Conservation (phyloP, 2,329 filamentous ascomycete species). For the Microdochium trichocladiopsis region DNA sequence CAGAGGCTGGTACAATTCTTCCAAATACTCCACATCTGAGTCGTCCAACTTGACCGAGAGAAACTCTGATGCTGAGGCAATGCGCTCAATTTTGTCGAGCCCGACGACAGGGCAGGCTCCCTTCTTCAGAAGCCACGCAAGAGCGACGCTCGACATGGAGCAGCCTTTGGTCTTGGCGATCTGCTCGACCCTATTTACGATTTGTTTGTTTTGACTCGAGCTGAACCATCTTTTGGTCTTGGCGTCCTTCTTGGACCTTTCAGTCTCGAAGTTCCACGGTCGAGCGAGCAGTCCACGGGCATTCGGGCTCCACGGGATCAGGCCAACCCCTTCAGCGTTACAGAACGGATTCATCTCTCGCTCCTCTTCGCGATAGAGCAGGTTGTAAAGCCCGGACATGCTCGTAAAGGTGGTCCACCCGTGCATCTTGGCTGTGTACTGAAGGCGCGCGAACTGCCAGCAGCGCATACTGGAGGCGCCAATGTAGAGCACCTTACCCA, state of each 20-base stretch:
- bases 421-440: constrained; percentile 38
- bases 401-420: constrained; percentile 52
- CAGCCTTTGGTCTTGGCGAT: neutral
- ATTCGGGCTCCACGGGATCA: constrained; percentile 21
- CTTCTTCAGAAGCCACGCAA: neutral
- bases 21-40: neutral
- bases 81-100: neutral
- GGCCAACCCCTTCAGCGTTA: constrained; percentile 22
- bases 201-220: constrained; percentile 30
- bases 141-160: neutral
- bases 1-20: neutral
- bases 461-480: constrained; percentile 33
- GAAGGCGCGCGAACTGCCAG: constrained; percentile 35
- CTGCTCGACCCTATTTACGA: neutral
- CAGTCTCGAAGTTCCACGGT: constrained; percentile 12
- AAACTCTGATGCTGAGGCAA: neutral
- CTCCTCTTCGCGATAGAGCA: constrained; percentile 54
- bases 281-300: constrained; percentile 19
- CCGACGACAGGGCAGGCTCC: neutral
- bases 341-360: constrained; percentile 32
- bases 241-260: constrained; percentile 15
- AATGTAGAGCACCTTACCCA: constrained; percentile 45
- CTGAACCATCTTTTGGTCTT: constrained; percentile 28
- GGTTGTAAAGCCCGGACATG: constrained; percentile 54
- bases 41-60: neutral